Conservation (phyloP, 768 basidiomycete species). For the Coprinopsis marcescibilis region DNA sequence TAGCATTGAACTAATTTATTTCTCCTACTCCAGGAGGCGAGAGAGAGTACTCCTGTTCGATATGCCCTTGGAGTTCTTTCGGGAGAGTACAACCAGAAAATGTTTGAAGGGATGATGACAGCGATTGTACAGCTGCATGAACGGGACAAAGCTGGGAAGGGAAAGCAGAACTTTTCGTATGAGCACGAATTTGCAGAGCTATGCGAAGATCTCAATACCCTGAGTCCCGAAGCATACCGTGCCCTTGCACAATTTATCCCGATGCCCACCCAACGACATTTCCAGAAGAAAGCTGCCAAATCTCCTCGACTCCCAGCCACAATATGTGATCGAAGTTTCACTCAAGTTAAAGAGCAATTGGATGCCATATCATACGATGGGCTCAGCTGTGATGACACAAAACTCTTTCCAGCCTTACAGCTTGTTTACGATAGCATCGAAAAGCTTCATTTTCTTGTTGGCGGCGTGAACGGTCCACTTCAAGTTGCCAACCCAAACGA, state of each 20-base stretch:
- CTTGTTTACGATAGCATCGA: slow-evolving; percentile 20
- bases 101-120: slow-evolving; percentile 16
- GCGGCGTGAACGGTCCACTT: slow-evolving; percentile 20
- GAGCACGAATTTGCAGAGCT: slow-evolving; percentile 11
- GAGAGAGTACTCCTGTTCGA: slow-evolving; percentile 13
- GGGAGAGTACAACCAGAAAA: slow-evolving; percentile 15
- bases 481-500: slow-evolving; percentile 19
- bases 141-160: slow-evolving; percentile 10
- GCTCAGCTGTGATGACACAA: slow-evolving; percentile 32
- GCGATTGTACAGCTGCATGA: slow-evolving; percentile 12
- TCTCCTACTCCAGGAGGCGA: slow-evolving; percentile 13
- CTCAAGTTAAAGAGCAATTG: slow-evolving; percentile 15
- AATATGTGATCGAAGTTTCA: slow-evolving; percentile 19
- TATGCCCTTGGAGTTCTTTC: slow-evolving; percentile 17
- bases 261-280: slow-evolving; percentile 11
- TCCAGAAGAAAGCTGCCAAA: slow-evolving; percentile 3
- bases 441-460: slow-evolving; percentile 20
- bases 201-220: slow-evolving; percentile 13
- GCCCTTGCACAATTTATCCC: slow-evolving; percentile 17
- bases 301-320: slow-evolving; percentile 7
- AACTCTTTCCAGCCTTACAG: slow-evolving; percentile 20
- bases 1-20: background rate
- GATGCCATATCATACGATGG: slow-evolving; percentile 1
- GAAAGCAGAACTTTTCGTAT: slow-evolving; percentile 15
- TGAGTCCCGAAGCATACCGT: slow-evolving; percentile 20